phyloP scores from a whole-genome alignment of 2,329 filamentous ascomycete genomes.

The Zymoseptoria ardabiliae region DNA sequence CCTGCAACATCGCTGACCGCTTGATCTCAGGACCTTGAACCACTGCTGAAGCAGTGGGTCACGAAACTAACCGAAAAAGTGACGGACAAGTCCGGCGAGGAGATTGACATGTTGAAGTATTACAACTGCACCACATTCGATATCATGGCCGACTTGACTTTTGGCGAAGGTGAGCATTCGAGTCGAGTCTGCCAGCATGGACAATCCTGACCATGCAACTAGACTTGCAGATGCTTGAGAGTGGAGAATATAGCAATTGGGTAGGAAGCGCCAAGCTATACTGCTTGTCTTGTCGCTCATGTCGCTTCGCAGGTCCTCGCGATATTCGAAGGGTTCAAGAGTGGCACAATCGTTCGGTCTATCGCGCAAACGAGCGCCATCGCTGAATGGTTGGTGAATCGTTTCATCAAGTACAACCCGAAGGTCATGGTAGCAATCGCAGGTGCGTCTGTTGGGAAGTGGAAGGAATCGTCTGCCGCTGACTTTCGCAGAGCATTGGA shows the following conservation, averaged over 20 bases:
- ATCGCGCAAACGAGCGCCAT: conserved; percentile 7
- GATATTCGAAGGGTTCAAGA: conserved; percentile 23
- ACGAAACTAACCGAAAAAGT: conserved; percentile 21
- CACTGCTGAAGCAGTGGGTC: conserved; percentile 24
- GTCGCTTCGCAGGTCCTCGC: conserved; percentile 4
- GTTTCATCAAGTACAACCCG: conserved; percentile 12
- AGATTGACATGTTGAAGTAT: conserved; percentile 25
- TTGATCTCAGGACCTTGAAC: conserved; percentile 21
- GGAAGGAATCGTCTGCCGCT: not conserved
- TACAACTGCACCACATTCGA: conserved; percentile 27
- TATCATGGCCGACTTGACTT: conserved; percentile 27
- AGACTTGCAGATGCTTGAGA: conserved; percentile 20
- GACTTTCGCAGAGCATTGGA: conserved; percentile 17
- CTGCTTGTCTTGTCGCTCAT: not conserved
- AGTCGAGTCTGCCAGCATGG: not conserved
- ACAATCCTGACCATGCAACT: not conserved
- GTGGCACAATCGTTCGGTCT: conserved; percentile 7
- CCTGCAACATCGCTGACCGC: not conserved
- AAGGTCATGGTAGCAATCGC: conserved; percentile 2
- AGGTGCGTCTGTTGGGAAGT: not conserved
- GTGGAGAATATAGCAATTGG: conserved; percentile 23
- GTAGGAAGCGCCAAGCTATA: too few species aligned
- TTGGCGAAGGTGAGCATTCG: conserved; percentile 18
- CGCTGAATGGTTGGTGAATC: conserved; percentile 8
- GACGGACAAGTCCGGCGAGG: conserved; percentile 14